Evolutionary conservation across 495 filamentous ascomycete species (phyloP).

Genomic region (Lindgomyces ingoldianus): DNA sequence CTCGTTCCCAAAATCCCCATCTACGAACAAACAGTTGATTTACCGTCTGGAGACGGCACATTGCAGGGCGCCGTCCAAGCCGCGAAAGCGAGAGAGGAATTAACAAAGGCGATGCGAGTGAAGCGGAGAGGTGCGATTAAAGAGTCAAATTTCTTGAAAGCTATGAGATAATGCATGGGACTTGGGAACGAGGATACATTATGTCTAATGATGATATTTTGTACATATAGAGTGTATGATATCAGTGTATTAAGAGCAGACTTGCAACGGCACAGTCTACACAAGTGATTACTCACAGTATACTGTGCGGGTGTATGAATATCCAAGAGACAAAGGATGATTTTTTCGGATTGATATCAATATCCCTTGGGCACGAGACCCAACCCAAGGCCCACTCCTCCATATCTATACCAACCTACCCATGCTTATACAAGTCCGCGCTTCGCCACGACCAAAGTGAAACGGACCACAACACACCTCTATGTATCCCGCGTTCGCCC

Average conservation of each 20-base stretch:
- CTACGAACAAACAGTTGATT: conserved; percentile 80
- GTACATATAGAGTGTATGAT: not conserved
- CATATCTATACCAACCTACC: too few relatives aligned
- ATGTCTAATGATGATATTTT: not conserved
- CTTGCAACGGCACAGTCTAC: not conserved
- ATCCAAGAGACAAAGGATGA: not conserved
- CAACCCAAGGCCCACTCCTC: not conserved
- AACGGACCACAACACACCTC: too few relatives aligned
- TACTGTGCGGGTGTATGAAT: not conserved
- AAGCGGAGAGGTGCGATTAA: conserved; percentile 80
- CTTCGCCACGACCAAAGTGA: too few relatives aligned
- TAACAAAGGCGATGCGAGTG: conserved; percentile 69
- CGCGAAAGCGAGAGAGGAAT: conserved; percentile 58
- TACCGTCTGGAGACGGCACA: conserved; percentile 63
- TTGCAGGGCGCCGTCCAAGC: conserved; percentile 59
- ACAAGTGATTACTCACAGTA: not conserved
- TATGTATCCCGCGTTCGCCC: too few relatives aligned
- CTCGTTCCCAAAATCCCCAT: conserved; percentile 75
- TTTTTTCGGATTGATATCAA: not conserved
- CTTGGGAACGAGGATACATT: not conserved
- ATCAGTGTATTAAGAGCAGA: too few relatives aligned
- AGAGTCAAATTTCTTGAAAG: conserved; percentile 89
- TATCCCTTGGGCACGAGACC: too few relatives aligned
- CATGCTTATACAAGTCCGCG: not conserved
- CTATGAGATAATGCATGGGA: conserved; percentile 52